Evolutionary conservation across 345 rosid genomes (phyloP), one percentile per base, ranked within the genome.

Genomic region (Gynandropsis gynandra): DNA sequence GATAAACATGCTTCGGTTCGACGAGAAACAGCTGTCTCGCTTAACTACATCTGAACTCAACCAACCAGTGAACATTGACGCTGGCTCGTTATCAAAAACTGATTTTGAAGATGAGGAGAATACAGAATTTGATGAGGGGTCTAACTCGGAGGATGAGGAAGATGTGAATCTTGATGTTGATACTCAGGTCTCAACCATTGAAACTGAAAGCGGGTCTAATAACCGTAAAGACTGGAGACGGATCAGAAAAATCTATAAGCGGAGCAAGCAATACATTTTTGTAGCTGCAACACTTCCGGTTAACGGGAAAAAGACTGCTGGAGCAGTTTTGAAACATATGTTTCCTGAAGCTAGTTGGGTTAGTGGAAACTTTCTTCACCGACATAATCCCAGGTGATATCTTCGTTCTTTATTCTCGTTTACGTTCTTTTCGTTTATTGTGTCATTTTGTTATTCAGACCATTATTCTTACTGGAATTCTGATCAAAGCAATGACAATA

Each of bases 251-350:
- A 45, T 4, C 62, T 87, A 87, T 68, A 76, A 51, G 17, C 79
- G 93, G 40, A 84, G 95, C 60, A 92, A 92, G 73, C 98, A 92
- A 67, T 92, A 87, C 64, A 72, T 92, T 15, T 87, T 92, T 65
- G 82, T 92, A 64, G 98, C 98, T 27, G 98, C 98, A 16, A 92
- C 98, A 29, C 93, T 92, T 64, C 98, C 98, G 1, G 56, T 76
- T 53, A 92, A 92, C 14, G 98, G 98, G 54, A 87, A 82, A 78
- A 84, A 71, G 64, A 92, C 98, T 50, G 93, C 96, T 7, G 98
- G 96, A 2, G 98, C 77, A 35, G 65, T 87, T 63, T 65, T 92
- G 72, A 92, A 85, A 67, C 69, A 72, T 59, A 84, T 92, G 89
- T 87, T 92, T 71, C 93, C 87, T 19, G 85, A 82, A 75, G 96